Evolutionary conservation across 208 protist species (phyloP).

Genomic region (Wallacemonas collosoma): DNA sequence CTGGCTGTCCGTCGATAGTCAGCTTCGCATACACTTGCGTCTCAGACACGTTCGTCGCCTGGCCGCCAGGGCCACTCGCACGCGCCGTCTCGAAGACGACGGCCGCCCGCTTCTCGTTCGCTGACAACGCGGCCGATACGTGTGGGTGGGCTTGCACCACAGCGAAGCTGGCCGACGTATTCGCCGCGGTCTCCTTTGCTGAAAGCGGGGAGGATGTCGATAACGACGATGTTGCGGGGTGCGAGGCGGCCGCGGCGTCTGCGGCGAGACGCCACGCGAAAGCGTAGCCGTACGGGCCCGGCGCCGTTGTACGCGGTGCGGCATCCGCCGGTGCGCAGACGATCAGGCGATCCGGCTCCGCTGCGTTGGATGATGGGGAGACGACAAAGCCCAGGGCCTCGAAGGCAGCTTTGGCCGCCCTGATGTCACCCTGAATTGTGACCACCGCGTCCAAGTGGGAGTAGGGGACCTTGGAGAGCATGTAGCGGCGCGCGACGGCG

Average conservation of each 20-base stretch:
- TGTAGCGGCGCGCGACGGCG: slow-evolving; percentile 53
- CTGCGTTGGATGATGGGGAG: slow-evolving; percentile 9
- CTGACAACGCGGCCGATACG: slow-evolving; percentile 56
- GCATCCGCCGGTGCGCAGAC: slow-evolving; percentile 29
- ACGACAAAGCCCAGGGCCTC: slow-evolving; percentile 37
- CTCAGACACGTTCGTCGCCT: slow-evolving; percentile 87
- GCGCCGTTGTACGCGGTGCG: slow-evolving; percentile 12
- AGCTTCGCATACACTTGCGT: slow-evolving; percentile 88
- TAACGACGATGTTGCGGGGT: too few species aligned
- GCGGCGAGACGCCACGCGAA: slow-evolving; percentile 37
- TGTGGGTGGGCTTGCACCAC: slow-evolving; percentile 47
- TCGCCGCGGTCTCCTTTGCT: too few species aligned
- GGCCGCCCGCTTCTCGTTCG: slow-evolving; percentile 44
- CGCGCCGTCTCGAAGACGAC: slow-evolving; percentile 79
- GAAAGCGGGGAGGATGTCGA: too few species aligned
- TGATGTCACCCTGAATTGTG: slow-evolving; percentile 39
- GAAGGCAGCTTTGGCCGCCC: slow-evolving; percentile 24
- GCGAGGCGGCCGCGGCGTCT: not conserved
- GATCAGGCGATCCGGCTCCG: slow-evolving; percentile 27
- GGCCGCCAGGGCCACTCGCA: slow-evolving; percentile 84
- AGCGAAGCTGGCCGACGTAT: slow-evolving; percentile 25
- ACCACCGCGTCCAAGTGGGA: slow-evolving; percentile 74
- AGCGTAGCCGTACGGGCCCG: slow-evolving; percentile 62
- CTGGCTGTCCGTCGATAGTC: slow-evolving; percentile 64
- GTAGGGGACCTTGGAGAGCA: slow-evolving; percentile 50